Base-by-base conservation (phyloP, 2,329 filamentous ascomycete genomes). In the Fusarium equiseti region DNA sequence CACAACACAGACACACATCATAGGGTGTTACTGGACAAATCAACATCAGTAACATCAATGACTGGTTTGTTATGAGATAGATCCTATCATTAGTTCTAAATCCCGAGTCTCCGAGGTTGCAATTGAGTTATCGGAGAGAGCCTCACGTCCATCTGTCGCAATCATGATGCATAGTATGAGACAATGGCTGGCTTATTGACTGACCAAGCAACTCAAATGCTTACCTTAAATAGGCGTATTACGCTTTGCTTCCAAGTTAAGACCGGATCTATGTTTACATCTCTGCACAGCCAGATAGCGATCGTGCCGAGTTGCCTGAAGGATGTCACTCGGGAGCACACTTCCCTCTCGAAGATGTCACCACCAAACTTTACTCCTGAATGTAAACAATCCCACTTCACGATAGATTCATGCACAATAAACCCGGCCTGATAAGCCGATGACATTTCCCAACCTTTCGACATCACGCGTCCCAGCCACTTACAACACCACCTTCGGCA, bases 391-490 rank as follows among this genome's bases (percentile, higher is more conserved):
- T 42, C 40, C n/a, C 18, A 35, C 15, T 52, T 27, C 24, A 18
- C 32, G 35, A 29, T 52, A 22, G n/a, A 11, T n/a, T 22, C 50
- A 27, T 42, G 11, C 26, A 10, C 10, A 9, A 27, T 29, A 26
- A 27, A 6, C 8, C 16, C 13, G 8, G n/a, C 15, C 16, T 53
- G 11, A 26, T 13, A 15, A 42, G 18, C 7, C 26, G 24, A 13
- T 20, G n/a, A n/a, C 26, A 53, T 27, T 29, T 15, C 22, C 35
- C 24, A 29, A 11, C 12, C 24, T n/a, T 27, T 43, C 50, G n/a
- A 22, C 35, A 53, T 53, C 50, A 53, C 43, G 50, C 50, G 35
- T 8, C 3, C 24, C 50, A 53, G 50, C 50, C 50, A 53, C 50
- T 26, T 27, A 53, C 50, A 35, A 13, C 50, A 42, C 35, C 32